These are phyloP conservation scores for Aspergillus fumigatus DNA, from an alignment of 2,329 filamentous ascomycete species.

Conservation along the genomic window DNA sequence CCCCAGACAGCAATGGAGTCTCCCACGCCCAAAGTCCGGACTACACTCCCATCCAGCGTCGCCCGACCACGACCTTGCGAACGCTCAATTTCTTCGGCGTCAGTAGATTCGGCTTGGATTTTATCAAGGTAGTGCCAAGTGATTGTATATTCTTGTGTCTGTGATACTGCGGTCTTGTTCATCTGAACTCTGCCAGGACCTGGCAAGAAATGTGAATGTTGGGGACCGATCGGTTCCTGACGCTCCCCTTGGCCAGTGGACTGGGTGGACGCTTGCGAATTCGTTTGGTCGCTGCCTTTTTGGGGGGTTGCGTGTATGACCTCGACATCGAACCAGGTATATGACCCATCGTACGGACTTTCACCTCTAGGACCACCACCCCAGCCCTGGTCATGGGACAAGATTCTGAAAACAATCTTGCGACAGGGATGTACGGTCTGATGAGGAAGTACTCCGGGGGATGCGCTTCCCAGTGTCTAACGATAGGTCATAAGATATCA, in stretches of 20 bases:
- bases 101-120: conserved; percentile 24
- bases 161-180: conserved; percentile 21
- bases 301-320: conserved; percentile 20
- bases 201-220: conserved; percentile 27
- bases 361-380: conserved; percentile 14
- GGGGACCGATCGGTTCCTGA: conserved; percentile 15
- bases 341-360: conserved; percentile 28
- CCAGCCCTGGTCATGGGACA: conserved; percentile 36
- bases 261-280: conserved; percentile 17
- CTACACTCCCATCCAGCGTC: conserved; percentile 33
- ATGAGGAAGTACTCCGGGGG: conserved; percentile 27
- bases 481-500: not conserved
- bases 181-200: conserved; percentile 26
- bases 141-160: conserved; percentile 23
- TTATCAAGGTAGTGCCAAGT: conserved; percentile 34
- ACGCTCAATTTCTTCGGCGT: conserved; percentile 28
- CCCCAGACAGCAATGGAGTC: conserved; percentile 37
- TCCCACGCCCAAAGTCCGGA: conserved; percentile 32
- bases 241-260: conserved; percentile 12
- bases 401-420: conserved; percentile 34
- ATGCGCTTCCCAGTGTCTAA: conserved; percentile 11
- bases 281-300: not conserved
- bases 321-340: conserved; percentile 38
- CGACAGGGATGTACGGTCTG: conserved; percentile 35
- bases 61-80: conserved; percentile 29